Percentiles rank a stretch among this genome's conserved stretches.
phyloP scores from a whole-genome alignment of 1,139 yeast species.

The Tardiomyces digboiensis region DNA sequence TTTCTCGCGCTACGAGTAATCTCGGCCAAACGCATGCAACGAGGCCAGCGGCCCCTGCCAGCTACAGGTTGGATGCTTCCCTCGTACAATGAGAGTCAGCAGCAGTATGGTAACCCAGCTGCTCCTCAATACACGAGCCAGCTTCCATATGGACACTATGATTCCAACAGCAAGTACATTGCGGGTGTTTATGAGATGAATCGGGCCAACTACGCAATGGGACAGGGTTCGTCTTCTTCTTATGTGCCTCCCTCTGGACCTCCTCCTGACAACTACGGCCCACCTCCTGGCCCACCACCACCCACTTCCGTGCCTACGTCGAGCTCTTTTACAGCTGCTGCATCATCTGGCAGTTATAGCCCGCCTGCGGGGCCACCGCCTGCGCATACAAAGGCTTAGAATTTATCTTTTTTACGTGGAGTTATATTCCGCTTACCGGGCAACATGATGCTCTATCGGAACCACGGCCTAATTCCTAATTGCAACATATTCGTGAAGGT shows the following conservation, averaged over 20 bases:
- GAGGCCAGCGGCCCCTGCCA: constrained; percentile 1
- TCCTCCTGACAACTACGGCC: neutral
- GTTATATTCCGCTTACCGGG: too few relatives aligned
- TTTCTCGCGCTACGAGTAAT: neutral
- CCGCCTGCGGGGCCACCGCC: neutral
- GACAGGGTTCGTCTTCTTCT: neutral
- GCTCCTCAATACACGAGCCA: neutral
- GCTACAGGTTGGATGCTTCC: constrained; percentile 5
- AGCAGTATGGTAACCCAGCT: neutral
- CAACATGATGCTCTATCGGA: too few relatives aligned
- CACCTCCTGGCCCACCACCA: neutral
- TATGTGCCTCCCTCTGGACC: neutral
- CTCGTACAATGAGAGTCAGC: neutral
- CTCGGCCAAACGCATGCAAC: constrained; percentile 1
- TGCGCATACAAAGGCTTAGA: too few relatives aligned
- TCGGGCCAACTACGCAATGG: neutral
- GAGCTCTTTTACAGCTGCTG: neutral
- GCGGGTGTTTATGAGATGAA: neutral
- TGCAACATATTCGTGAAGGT: too few relatives aligned
- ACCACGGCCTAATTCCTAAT: too few relatives aligned
- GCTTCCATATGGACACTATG: neutral
- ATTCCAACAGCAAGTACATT: neutral
- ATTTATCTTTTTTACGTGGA: too few relatives aligned
- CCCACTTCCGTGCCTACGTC: too few relatives aligned
- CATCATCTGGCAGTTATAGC: neutral